Evolutionary conservation across 2,329 filamentous ascomycete species (phyloP), one percentile per base, ranked within the genome.

Genomic region (Aureobasidium leucospermi): DNA sequence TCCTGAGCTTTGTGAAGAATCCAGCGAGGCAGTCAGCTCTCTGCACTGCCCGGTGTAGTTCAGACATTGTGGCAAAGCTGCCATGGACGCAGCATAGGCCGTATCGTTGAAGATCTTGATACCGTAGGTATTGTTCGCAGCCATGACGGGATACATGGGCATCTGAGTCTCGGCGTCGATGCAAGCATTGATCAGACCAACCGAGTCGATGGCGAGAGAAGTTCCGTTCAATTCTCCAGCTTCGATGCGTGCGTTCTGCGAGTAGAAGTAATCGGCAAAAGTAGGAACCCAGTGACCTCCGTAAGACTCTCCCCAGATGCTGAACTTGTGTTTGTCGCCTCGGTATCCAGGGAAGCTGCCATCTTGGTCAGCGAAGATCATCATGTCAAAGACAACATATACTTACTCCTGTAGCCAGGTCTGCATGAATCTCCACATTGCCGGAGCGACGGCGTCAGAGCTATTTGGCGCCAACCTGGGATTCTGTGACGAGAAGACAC

Each of bases 121-220:
- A 39, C 71, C 71, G 65, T 78, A 78, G 15, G 71, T 66, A 60
- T 74, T 73, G 58, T 68, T 68, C 49, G 66, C 64, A 23, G 63
- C 65, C 55, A 66, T 73, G 55, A 71, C 67, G 31, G 72, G 66
- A 47, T 70, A 67, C 5, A 67, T 63, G 6, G 76, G 73, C 57
- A 76, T 74, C 62, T 79, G 76, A 2, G 71, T 67, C 13, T 68
- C 67, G 8, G 75, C 69, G 63, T 85, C 81, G 60, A 81, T 76
- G 72, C 79, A 82, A 29, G 79, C 81, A 65, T 84, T 84, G 69
- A 82, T 79, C 62, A 85, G 76, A 13, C 80, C 78, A 7, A 85
- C 72, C 0, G 80, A 78, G 6, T 80, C 74, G n/a, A 84, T 72
- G 43, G 78, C 75, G 55, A 76, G 68, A 13, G n/a, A 3, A 36